Base-by-base conservation (phyloP, 108 stramenopile species). In the Conticribra weissflogii region DNA sequence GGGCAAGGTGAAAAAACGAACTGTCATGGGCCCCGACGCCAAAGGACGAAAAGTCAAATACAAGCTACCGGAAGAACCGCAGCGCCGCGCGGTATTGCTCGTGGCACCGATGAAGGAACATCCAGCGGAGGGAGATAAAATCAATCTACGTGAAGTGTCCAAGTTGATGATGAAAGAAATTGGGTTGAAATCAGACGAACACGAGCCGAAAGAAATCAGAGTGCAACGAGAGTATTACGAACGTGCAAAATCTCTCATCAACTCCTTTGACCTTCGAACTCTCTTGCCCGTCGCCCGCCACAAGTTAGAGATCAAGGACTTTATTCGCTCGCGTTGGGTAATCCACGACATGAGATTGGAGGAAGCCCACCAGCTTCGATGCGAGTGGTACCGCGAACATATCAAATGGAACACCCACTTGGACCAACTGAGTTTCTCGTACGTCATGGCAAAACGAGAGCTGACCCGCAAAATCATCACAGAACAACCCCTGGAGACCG, bases 381-480 rank as follows among this genome's bases (percentile, higher is more conserved):
- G 92, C 57, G 86, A 93, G 49, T 93, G 92, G 92, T 93, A 88
- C 66, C 79, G 75, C 34, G 92, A 93, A 60, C 87, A 90, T 49
- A 54, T 81, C 29, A 83, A 70, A 48, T 93, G 92, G 92, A 71
- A 55, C 32, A 74, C 74, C 29, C 65, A 45, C 29, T 61, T 88
- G 18, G 92, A 93, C 56, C 88, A 90, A 58, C 74, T 93, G 18
- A 88, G 86, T 48, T 88, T 90, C 56, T 86, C 92, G 1, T 82
- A 88, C 57, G 84, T 87, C 29, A 87, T 93, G 88, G 88, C 87
- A 15, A 67, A 61, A 7, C 80, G 82, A 46, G 87, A 90, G 46
- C 36, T 92, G 41, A 63, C 69, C 17, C 68, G 52, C 61, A 89
- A 78, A 84, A 85, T 77, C 21, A 56, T 72, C 9, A 71, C 61